A percentile compares a stretch with the other conserved stretches of the same genome.
Evolutionary conservation across 257 asterid species (phyloP).

Genomic region (Penstemon eatonii): DNA sequence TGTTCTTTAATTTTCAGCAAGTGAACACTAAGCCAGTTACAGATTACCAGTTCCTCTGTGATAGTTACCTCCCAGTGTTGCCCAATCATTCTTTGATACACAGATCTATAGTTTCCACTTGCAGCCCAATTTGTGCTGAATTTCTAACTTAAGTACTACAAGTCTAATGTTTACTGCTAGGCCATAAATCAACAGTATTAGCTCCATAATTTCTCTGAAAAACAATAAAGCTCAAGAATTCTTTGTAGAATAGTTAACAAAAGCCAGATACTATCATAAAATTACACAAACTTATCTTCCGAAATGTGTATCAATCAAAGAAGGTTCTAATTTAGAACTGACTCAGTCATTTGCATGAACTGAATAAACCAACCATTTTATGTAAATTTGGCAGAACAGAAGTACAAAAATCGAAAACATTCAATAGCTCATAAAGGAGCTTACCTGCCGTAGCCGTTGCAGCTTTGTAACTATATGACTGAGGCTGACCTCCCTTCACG

Average conservation of each 20-base stretch:
- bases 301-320: neutral
- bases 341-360: neutral
- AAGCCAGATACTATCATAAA: neutral
- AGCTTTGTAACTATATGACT: conserved; percentile 22
- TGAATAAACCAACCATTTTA: neutral
- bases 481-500: conserved; percentile 12
- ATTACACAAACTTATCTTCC: neutral
- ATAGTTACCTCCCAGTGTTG: too few species aligned
- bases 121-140: too few species aligned
- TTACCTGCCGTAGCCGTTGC: conserved; percentile 11
- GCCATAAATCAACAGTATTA: too few species aligned
- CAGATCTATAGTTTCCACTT: too few species aligned
- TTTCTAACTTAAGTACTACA: too few species aligned
- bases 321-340: neutral
- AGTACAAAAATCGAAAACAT: neutral
- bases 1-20: too few species aligned
- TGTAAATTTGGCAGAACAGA: neutral
- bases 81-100: too few species aligned
- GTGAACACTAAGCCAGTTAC: too few species aligned
- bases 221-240: too few species aligned
- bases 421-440: neutral
- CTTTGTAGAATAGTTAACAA: neutral
- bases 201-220: too few species aligned
- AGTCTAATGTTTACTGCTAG: too few species aligned
- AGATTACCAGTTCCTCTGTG: too few species aligned